Evolutionary conservation across 176 grass and related monocot species (phyloP).

Genomic region (Musa beccarii): DNA sequence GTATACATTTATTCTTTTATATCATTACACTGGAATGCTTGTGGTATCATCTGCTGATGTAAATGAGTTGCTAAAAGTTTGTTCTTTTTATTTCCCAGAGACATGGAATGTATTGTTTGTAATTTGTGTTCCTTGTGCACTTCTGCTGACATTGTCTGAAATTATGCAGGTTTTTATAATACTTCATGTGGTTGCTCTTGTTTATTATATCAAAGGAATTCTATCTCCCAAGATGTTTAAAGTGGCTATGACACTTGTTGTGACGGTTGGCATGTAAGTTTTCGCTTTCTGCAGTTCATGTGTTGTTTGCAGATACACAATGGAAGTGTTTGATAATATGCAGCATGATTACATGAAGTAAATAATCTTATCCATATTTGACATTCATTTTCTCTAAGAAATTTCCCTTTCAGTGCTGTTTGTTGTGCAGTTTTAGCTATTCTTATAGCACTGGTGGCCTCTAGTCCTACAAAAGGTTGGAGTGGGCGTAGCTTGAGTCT

Average conservation of each 20-base stretch:
- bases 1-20: too few species aligned
- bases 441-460: constrained; percentile 85
- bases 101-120: not conserved
- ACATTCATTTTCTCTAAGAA: not conserved
- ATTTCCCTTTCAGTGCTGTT: constrained; percentile 57
- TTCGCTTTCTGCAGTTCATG: not conserved
- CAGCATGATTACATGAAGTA: not conserved
- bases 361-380: constrained; percentile 7
- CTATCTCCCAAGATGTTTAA: constrained; percentile 83
- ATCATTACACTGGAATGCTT: too few species aligned
- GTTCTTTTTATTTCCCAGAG: too few species aligned
- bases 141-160: not conserved
- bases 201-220: constrained; percentile 96
- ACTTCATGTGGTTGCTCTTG: constrained; percentile 86
- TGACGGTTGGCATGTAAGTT: constrained; percentile 82
- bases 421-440: constrained; percentile 80
- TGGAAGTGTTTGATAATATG: not conserved
- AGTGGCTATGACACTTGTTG: constrained; percentile 93
- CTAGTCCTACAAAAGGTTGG: constrained; percentile 99
- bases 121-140: not conserved
- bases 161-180: constrained; percentile 94
- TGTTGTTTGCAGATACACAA: not conserved
- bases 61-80: too few species aligned
- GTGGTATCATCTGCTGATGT: too few species aligned
- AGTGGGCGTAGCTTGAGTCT: constrained; percentile 98